phyloP scores from a whole-genome alignment of 768 basidiomycete genomes.

The Termitomyces sp. region DNA sequence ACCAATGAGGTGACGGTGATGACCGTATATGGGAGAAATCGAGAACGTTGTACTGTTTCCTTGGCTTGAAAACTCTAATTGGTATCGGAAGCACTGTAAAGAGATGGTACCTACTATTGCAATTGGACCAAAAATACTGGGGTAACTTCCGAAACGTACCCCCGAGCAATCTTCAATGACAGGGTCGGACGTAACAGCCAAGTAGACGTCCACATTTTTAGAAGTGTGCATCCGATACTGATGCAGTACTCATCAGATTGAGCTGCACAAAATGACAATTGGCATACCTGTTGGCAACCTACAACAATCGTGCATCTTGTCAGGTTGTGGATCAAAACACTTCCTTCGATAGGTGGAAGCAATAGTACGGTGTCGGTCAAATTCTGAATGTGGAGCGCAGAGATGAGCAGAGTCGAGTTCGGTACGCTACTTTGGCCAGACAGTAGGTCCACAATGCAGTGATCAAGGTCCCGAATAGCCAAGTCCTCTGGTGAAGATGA shows the following conservation, averaged over 20 bases:
- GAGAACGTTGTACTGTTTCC: constrained; percentile 49
- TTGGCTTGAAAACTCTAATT: constrained; percentile 25
- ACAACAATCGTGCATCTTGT: constrained; percentile 57
- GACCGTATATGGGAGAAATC: constrained; percentile 82
- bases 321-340: constrained; percentile 65
- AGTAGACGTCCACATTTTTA: constrained; percentile 52
- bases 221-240: constrained; percentile 91
- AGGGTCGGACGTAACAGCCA: constrained; percentile 64
- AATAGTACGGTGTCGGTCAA: constrained; percentile 58
- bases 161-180: constrained; percentile 70
- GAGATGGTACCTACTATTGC: constrained; percentile 9
- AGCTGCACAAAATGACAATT: neutral
- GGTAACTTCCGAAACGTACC: constrained; percentile 65
- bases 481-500: constrained; percentile 41
- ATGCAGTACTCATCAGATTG: neutral
- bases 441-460: constrained; percentile 69
- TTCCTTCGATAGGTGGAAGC: constrained; percentile 61
- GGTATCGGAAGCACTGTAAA: neutral
- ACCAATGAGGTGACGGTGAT: constrained; percentile 79
- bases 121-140: constrained; percentile 24
- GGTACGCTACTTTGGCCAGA: constrained; percentile 10
- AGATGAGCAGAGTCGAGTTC: constrained; percentile 24
- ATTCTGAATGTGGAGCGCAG: constrained; percentile 61
- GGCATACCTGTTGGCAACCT: constrained; percentile 74
- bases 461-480: constrained; percentile 57